phyloP scores from a whole-genome alignment of 2,329 filamentous ascomycete species.

The Mycosphaerelloides madeirae region DNA sequence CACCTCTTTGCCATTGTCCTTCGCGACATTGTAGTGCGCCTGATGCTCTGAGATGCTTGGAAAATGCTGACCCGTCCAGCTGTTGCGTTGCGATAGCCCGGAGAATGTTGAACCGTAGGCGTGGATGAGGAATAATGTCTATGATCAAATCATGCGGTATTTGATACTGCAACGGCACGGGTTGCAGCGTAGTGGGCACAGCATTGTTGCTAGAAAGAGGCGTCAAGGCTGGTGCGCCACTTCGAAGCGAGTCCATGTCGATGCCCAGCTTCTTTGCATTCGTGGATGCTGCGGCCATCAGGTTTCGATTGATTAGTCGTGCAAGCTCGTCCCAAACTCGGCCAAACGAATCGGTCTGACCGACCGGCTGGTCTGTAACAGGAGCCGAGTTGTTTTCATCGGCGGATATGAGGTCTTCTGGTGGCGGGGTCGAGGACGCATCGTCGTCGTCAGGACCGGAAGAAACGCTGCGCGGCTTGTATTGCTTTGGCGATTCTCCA shows the following conservation, averaged over 20 bases:
- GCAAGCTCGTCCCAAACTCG: conserved; percentile 28
- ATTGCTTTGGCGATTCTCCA: conserved; percentile 24
- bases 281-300: conserved; percentile 22
- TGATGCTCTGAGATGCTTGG: conserved; percentile 21
- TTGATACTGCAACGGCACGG: conserved; percentile 26
- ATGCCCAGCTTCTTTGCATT: conserved; percentile 26
- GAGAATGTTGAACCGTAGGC: conserved; percentile 29
- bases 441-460: conserved; percentile 8
- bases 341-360: conserved; percentile 10
- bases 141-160: conserved; percentile 28
- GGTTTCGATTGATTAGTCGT: conserved; percentile 29
- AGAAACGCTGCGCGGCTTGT: conserved; percentile 13
- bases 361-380: background rate
- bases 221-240: conserved; percentile 16
- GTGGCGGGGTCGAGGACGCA: conserved; percentile 2
- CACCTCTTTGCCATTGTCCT: conserved; percentile 24
- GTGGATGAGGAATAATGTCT: conserved; percentile 27
- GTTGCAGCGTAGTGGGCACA: conserved; percentile 20
- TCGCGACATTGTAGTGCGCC: conserved; percentile 23
- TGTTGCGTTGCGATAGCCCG: conserved; percentile 21
- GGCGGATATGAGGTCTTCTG: conserved; percentile 5
- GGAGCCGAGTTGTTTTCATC: conserved; percentile 1
- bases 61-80: conserved; percentile 21
- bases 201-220: conserved; percentile 8
- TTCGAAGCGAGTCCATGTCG: conserved; percentile 14